Conservation (phyloP, 306 rosid genomes). For the Sesbania bispinosa region DNA sequence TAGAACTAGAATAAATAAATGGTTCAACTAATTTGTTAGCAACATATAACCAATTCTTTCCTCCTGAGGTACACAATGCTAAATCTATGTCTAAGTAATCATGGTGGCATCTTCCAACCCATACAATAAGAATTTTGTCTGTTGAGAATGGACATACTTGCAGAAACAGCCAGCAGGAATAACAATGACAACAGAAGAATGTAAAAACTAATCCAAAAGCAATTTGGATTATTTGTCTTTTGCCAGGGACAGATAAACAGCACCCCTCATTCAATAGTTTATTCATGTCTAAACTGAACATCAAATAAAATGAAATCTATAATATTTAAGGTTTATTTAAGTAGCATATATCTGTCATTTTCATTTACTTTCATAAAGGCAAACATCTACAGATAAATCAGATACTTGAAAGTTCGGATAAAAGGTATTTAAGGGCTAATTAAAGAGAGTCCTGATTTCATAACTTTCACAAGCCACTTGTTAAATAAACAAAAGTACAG, state of each 20-base stretch:
- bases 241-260: background rate
- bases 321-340: background rate
- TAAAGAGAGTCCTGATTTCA: background rate
- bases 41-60: background rate
- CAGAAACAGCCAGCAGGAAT: background rate
- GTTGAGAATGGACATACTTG: background rate
- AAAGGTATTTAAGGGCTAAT: background rate
- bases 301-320: conserved; percentile 3
- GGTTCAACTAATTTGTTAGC: background rate
- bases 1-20: background rate
- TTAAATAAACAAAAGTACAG: background rate
- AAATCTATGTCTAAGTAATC: background rate
- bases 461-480: conserved; percentile 7
- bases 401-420: conserved; percentile 2
- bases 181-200: conserved; percentile 7
- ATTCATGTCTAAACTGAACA: conserved; percentile 7
- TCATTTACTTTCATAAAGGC: background rate
- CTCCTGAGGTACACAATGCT: background rate
- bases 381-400: background rate
- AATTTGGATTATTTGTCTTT: background rate
- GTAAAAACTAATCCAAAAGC: background rate
- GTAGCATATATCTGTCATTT: background rate
- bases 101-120: background rate
- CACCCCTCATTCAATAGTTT: background rate
- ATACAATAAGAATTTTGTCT: background rate